Percentiles rank a stretch among this genome's conserved stretches.
These are phyloP conservation scores for Thinopyrum elongatum DNA, from an alignment of 176 grass and related monocot species.

Conservation along the genomic window DNA sequence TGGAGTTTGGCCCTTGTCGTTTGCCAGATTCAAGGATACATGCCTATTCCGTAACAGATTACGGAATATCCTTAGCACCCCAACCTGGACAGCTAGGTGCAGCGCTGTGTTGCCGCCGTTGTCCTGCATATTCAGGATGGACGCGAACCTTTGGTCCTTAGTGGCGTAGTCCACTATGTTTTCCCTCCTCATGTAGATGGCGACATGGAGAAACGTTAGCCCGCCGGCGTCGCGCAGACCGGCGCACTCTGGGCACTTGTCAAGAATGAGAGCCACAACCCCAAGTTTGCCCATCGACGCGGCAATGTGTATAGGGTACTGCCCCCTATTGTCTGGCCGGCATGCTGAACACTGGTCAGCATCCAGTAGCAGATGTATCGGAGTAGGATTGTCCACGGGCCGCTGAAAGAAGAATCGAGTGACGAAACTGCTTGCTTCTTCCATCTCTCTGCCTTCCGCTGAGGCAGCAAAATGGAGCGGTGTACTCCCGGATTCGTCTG, in stretches of 20 bases:
- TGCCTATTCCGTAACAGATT: background rate
- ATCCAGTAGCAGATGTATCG: background rate
- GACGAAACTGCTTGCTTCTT: background rate
- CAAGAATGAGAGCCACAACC: no score
- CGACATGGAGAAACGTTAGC: background rate
- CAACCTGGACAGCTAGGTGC: constrained; percentile 12
- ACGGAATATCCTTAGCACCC: background rate
- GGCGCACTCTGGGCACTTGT: background rate
- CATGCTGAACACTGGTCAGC: background rate
- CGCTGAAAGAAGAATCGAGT: background rate
- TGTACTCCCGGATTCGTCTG: background rate
- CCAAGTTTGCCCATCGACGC: background rate
- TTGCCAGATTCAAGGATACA: background rate
- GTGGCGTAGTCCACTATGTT: background rate
- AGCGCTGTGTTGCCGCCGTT: constrained; percentile 32
- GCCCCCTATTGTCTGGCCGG: background rate
- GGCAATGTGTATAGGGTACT: background rate
- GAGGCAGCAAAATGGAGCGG: background rate
- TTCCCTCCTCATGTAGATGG: background rate
- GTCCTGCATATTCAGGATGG: constrained; percentile 24
- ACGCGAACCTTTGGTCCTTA: background rate
- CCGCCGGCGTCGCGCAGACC: background rate
- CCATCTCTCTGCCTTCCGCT: background rate
- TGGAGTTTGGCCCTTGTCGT: constrained; percentile 12
- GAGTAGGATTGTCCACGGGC: background rate